Base-by-base conservation (phyloP, 257 asterid genomes). In the Solanum sparsipilum region DNA sequence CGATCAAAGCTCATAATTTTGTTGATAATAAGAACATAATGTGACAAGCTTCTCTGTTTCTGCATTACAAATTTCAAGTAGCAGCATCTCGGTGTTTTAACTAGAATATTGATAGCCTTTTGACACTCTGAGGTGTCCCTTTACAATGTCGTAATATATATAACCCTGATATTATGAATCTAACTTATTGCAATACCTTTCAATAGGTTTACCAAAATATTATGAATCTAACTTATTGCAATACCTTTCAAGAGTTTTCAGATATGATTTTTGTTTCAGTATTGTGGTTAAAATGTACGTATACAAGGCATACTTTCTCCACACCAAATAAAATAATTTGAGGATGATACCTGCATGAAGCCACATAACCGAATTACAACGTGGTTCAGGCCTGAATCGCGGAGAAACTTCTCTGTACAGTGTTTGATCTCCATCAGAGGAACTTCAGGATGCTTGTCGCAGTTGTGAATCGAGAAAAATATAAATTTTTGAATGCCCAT, bases 391-490 rank as follows among this genome's bases (percentile, higher is more conserved):
- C 98, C 99, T 18, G 95, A 91, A 88, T 94, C 95, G 29, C 92
- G 93, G 75, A 97, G 94, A 91, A 93, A 97, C 92, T 94, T 96
- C 94, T 96, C 99, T 11, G 98, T 97, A 89, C 98, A 96, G 89
- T 90, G 89, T 91, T 97, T 97, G 94, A 97, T 95, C 98, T 97
- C 99, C 99, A 97, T 97, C 74, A 97, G 93, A 48, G 99, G 99
- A 85, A 97, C 99, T 91, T 97, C 99, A 12, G 99, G 99, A 91
- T 97, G 99, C 93, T 94, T 97, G 90, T 97, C 99, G 81, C 99
- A 97, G 90, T 97, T 97, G 92, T 97, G 99, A 84, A 97, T 97
- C 83, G 99, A 97, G 89, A 89, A 97, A 94, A 97, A 97, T 89
- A 97, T 92, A 85, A 86, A 97, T 56, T 96, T 96, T 85, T 96